Base-by-base conservation (phyloP, 257 asterid genomes). In the Nicotiana tomentosiformis region DNA sequence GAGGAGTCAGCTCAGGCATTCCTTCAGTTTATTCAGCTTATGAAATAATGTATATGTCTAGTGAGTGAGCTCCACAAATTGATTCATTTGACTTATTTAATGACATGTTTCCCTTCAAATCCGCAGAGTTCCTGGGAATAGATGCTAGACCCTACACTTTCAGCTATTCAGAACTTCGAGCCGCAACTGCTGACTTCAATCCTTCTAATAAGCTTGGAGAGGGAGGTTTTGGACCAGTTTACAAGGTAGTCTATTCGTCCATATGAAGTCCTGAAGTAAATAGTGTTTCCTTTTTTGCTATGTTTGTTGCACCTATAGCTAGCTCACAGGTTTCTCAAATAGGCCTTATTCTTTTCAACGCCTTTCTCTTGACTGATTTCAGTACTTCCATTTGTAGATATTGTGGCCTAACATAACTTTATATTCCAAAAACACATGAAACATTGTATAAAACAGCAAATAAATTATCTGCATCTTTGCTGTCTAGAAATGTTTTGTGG, bases 171-270 rank as follows among this genome's bases (percentile, higher is more conserved):
- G 97, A 93, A 77, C 94, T 94, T 76, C 87, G 85, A 89, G 78
- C 90, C 55, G 97, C 94, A 20, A 94, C 98, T 20, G 84, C 87
- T 53, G 97, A 92, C 83, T 94, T 94, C 77, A 77, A 77, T 87
- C 89, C 91, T 82, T 83, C 85, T 80, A 92, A 94, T 83, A 93
- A 90, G 88, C 97, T 94, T 61, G 97, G 98, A 83, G 98, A 94
- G 89, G 97, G 98, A 81, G 98, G 98, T 84, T 94, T 94, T 66
- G 97, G 97, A 87, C 95, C 97, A 12, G 98, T 94, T 62, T 94
- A 84, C 90, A 90, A 89, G 98, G 98, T 93, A 87, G 67, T 55
- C 26, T 4, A 77, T 77, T 79, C 66, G 26, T 51, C 29, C 62
- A 64, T 20, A 49, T 66, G 29, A 49, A 55, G 32, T 79, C 32